These are phyloP conservation scores for Millerozyma acaciae DNA, from an alignment of 805 yeast genomes.

Conservation along the genomic window DNA sequence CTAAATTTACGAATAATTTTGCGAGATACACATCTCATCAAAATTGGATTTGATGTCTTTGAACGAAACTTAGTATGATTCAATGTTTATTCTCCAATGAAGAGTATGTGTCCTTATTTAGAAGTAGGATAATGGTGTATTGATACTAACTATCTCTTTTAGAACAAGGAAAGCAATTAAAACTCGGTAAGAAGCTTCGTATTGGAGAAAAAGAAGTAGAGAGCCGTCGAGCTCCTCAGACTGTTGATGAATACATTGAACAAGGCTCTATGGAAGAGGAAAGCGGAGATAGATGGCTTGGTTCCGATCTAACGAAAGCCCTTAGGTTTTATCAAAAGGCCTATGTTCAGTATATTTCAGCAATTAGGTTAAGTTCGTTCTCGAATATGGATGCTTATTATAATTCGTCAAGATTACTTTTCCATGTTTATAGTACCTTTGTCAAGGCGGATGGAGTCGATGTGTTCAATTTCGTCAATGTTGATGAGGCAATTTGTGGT, in stretches of 20 bases:
- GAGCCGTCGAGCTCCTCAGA: no score
- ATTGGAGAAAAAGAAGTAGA: no score
- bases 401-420: conserved; percentile 56
- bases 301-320: conserved; percentile 62
- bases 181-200: conserved; percentile 14
- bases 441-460: conserved; percentile 45
- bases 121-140: background rate
- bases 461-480: conserved; percentile 24
- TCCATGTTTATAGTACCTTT: conserved; percentile 53
- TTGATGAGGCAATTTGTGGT: conserved; percentile 29
- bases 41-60: no score
- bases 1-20: no score
- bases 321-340: conserved; percentile 64
- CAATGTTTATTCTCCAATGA: background rate
- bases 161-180: conserved; percentile 11
- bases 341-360: conserved; percentile 37
- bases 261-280: conserved; percentile 62
- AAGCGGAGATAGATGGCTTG: conserved; percentile 71
- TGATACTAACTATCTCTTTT: background rate
- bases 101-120: background rate
- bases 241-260: conserved; percentile 53
- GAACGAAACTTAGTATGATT: no score
- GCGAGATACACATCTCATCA: no score
- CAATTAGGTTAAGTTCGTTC: conserved; percentile 21
- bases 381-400: conserved; percentile 47